These are phyloP conservation scores for Tubosaeta sp. DNA, from an alignment of 768 basidiomycete genomes.

Conservation along the genomic window DNA sequence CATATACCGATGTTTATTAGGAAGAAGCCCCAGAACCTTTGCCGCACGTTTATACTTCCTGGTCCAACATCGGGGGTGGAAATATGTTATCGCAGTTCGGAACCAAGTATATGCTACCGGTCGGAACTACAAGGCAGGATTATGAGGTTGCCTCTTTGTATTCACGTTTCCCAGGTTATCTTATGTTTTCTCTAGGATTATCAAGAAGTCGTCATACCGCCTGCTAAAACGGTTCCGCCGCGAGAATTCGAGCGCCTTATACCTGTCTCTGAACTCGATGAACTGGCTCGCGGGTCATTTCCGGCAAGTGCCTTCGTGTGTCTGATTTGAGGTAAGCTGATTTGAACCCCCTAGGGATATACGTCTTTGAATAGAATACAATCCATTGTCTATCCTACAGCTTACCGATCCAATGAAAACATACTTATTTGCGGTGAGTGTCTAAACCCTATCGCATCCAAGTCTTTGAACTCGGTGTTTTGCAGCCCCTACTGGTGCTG, in stretches of 20 bases:
- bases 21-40: constrained; percentile 55
- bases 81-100: constrained; percentile 64
- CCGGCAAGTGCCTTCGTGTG: constrained; percentile 46
- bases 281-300: constrained; percentile 77
- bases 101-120: constrained; percentile 73
- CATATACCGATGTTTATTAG: constrained; percentile 31
- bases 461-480: neutral
- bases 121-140: constrained; percentile 69
- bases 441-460: neutral
- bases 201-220: constrained; percentile 89
- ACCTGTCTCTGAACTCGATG: constrained; percentile 67
- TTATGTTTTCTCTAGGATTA: constrained; percentile 52
- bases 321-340: neutral
- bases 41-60: constrained; percentile 87
- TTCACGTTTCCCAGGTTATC: neutral
- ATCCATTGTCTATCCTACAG: constrained; percentile 90
- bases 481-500: constrained; percentile 95
- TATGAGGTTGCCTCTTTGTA: constrained; percentile 50
- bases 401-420: constrained; percentile 95
- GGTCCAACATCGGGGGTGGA: constrained; percentile 52
- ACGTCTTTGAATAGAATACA: constrained; percentile 87
- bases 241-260: constrained; percentile 68
- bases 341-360: constrained; percentile 59
- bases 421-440: constrained; percentile 60
- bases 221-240: constrained; percentile 73